phyloP scores from a whole-genome alignment of 2,329 filamentous ascomycete genomes.

The Neophaeococcomyces mojaviensis region DNA sequence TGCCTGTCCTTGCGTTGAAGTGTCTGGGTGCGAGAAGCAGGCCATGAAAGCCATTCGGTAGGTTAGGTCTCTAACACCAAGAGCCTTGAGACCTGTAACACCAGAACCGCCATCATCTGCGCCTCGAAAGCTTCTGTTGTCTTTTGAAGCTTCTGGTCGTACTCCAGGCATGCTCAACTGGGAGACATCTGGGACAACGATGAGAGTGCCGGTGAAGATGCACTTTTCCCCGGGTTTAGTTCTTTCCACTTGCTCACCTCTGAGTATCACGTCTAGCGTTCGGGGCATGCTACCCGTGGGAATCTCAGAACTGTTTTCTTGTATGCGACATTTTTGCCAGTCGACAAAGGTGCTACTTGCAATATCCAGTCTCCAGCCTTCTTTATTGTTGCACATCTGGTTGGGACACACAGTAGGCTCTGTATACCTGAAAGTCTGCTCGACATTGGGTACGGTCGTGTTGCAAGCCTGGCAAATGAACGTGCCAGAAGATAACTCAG shows the following conservation, averaged over 20 bases:
- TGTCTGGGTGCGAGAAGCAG: slow-evolving; percentile 91
- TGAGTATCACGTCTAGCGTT: slow-evolving; percentile 92
- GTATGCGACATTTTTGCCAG: slow-evolving; percentile 97
- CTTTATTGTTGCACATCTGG: slow-evolving; percentile 72
- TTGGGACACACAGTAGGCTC: slow-evolving; percentile 96
- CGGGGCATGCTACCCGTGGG: slow-evolving; percentile 97
- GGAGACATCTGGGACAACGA: slow-evolving; percentile 94
- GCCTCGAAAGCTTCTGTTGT: slow-evolving; percentile 67
- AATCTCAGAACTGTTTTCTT: slow-evolving; percentile 97
- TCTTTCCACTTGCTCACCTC: slow-evolving; percentile 94
- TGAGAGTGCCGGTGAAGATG: slow-evolving; percentile 91
- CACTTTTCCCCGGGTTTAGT: slow-evolving; percentile 98
- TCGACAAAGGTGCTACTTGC: slow-evolving; percentile 95
- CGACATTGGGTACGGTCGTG: slow-evolving; percentile 76
- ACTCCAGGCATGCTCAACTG: slow-evolving; percentile 86
- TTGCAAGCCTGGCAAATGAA: slow-evolving; percentile 88
- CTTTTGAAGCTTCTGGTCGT: slow-evolving; percentile 72
- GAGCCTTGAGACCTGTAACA: slow-evolving; percentile 78
- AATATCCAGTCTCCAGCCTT: slow-evolving; percentile 95
- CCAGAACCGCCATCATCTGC: slow-evolving; percentile 77
- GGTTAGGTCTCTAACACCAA: slow-evolving; percentile 90
- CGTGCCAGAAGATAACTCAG: slow-evolving; percentile 83
- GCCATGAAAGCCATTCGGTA: slow-evolving; percentile 75
- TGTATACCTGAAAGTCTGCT: slow-evolving; percentile 96
- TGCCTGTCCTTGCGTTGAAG: slow-evolving; percentile 67